Base-by-base conservation (phyloP, 352 stramenopile genomes). In the Phytophthora uliginosa region DNA sequence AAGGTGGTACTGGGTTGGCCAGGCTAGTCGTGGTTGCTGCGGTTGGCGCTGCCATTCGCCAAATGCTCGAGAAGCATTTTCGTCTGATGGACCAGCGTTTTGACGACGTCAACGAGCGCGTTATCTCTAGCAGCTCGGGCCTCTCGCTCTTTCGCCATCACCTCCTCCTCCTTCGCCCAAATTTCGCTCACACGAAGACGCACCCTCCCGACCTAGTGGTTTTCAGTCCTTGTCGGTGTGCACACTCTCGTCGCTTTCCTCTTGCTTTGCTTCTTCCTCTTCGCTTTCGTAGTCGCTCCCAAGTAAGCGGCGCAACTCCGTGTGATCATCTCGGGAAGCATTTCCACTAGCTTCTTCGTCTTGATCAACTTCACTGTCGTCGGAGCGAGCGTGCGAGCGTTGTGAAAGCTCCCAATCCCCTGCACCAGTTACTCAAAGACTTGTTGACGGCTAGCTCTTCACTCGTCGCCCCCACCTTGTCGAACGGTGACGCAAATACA, bases 401-500 rank as follows among this genome's bases (percentile, higher is more conserved):
- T 31, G 26, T 4, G 26, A 31, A 31, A 4, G 26, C 7, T 31
- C 26, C 26, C 26, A 7, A 31, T 31, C 7, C 26, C n/a, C n/a
- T n/a, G n/a, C n/a, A n/a, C n/a, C n/a, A n/a, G n/a, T n/a, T 31
- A 31, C 26, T 31, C 26, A 31, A 31, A 31, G 26, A 31, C 26
- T 31, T 31, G 26, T 31, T 31, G 26, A 31, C 26, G 2, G 3
- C 26, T 31, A 31, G 26, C 26, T 31, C 26, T 31, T 31, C 26
- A 31, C 26, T 31, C 26, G 26, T 31, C 26, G 26, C 26, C 26
- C 26, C 26, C 26, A 31, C 26, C 26, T 31, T 31, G 26, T 31
- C 26, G 26, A 68, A 68, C 3, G 51, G 51, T 31, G 61, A 68
- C 3, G 38, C 36, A 68, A 69, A 53, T 15, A 69, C 61, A 15